Conservation (phyloP, 1,139 yeast species). For the Hyphopichia buzzinii region DNA sequence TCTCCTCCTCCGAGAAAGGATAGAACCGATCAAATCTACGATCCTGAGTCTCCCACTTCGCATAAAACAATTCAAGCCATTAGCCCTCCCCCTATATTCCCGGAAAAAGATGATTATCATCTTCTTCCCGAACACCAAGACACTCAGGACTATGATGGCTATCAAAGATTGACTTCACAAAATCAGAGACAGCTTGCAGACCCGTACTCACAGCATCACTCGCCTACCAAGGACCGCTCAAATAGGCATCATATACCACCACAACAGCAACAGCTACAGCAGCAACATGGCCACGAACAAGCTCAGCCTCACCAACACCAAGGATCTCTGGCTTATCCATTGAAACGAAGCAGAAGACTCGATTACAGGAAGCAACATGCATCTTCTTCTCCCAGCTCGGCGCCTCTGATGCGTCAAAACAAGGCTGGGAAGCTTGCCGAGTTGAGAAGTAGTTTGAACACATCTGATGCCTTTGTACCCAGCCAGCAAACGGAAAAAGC, state of each 20-base stretch:
- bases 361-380: slow-evolving; percentile 35
- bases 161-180: background rate
- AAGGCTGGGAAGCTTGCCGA: slow-evolving; percentile 35
- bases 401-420: slow-evolving; percentile 28
- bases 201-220: background rate
- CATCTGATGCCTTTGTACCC: slow-evolving; percentile 2
- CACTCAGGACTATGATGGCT: slow-evolving; percentile 2
- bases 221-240: background rate
- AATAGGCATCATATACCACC: slow-evolving; percentile 11
- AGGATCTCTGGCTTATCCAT: slow-evolving; percentile 23
- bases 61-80: slow-evolving; percentile 10
- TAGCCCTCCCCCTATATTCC: background rate
- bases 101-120: background rate
- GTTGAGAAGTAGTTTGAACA: slow-evolving; percentile 26
- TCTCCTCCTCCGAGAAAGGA: slow-evolving; percentile 6
- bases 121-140: background rate
- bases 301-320: slow-evolving; percentile 6
- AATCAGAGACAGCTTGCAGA: background rate
- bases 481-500: background rate
- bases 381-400: slow-evolving; percentile 12
- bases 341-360: slow-evolving; percentile 41
- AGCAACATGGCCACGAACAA: slow-evolving; percentile 1
- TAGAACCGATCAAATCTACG: slow-evolving; percentile 9
- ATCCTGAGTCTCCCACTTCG: slow-evolving; percentile 16
- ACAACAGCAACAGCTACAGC: slow-evolving; percentile 11